Evolutionary conservation across 306 rosid genomes (phyloP).

Genomic region (Mimosa pudica): DNA sequence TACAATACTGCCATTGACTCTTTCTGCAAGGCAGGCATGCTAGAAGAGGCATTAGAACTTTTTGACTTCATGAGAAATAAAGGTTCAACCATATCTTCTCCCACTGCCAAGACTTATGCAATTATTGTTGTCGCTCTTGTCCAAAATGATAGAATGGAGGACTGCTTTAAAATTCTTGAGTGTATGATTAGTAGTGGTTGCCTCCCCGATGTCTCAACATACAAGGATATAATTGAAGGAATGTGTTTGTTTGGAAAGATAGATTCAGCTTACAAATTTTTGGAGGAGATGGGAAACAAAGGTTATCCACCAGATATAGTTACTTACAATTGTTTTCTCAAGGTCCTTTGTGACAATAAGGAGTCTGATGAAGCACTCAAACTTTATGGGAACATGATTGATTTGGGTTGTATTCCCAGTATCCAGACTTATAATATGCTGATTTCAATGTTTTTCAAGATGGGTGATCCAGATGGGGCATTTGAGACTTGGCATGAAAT

Average conservation of each 20-base stretch:
- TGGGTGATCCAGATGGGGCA: slow-evolving; percentile 78
- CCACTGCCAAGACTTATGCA: slow-evolving; percentile 80
- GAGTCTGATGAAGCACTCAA: slow-evolving; percentile 72
- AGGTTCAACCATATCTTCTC: slow-evolving; percentile 79
- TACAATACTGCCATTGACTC: slow-evolving; percentile 83
- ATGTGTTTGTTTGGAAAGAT: slow-evolving; percentile 80
- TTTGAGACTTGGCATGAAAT: slow-evolving; percentile 83
- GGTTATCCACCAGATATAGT: slow-evolving; percentile 91
- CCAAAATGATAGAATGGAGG: slow-evolving; percentile 71
- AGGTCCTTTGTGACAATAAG: slow-evolving; percentile 79
- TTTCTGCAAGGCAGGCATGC: slow-evolving; percentile 79
- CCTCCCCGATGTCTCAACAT: slow-evolving; percentile 92
- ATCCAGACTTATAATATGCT: slow-evolving; percentile 88
- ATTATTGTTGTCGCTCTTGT: slow-evolving; percentile 77
- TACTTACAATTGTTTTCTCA: slow-evolving; percentile 87
- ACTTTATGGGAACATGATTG: slow-evolving; percentile 66
- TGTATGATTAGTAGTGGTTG: slow-evolving; percentile 82
- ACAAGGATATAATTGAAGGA: slow-evolving; percentile 80
- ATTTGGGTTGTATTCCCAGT: slow-evolving; percentile 70
- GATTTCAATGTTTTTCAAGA: slow-evolving; percentile 74
- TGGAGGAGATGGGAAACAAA: slow-evolving; percentile 93
- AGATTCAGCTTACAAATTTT: slow-evolving; percentile 74
- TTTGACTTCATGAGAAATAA: slow-evolving; percentile 85
- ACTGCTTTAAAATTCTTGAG: slow-evolving; percentile 61
- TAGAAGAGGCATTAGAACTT: slow-evolving; percentile 67